Base-by-base conservation (phyloP, 2,329 filamentous ascomycete genomes). In the Didymosphaeria variabile region DNA sequence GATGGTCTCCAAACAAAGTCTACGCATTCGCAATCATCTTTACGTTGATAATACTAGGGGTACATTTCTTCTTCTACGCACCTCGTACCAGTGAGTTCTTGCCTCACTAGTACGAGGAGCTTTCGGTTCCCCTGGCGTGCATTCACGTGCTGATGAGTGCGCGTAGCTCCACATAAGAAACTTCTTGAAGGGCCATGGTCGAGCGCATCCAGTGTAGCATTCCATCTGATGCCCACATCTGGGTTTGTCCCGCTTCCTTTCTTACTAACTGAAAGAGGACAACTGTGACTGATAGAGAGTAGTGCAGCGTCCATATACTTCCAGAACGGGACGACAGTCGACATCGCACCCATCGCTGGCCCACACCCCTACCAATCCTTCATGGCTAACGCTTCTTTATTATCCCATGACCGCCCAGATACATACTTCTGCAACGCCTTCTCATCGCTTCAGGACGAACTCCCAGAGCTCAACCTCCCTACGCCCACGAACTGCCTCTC, bases 331-430 rank as follows among this genome's bases (percentile, higher is more conserved):
- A 55, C 58, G 49, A 58, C 51, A n/a, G 34, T 59, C 12, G 45
- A 45, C 21, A 26, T 61, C 45, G 61, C 61, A 19, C 61, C 47
- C 26, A 29, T 59, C 36, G 55, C 60, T 52, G 61, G 58, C 26
- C 46, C 51, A 17, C 58, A 44, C 8, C 32, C 38, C n/a, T 64
- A 64, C 26, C 55, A 61, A 53, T 45, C 55, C 17, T 64, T 64
- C 42, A 61, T 64, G 61, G n/a, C n/a, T 10, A 13, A 29, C 19
- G 9, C 44, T 19, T 26, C 21, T 23, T 23, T 19, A 10, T 21
- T 29, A 7, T 5, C 15, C 17, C 38, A 19, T 2, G 5, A 17
- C 38, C 38, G 38, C 38, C 38, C 38, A 2, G 2, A n/a, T 7
- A 40, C 38, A 9, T n/a, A n/a, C 38, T n/a, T 40, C 38, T 40